Conservation (phyloP, 495 filamentous ascomycete species). For the Sphaerosporella brunnea region DNA sequence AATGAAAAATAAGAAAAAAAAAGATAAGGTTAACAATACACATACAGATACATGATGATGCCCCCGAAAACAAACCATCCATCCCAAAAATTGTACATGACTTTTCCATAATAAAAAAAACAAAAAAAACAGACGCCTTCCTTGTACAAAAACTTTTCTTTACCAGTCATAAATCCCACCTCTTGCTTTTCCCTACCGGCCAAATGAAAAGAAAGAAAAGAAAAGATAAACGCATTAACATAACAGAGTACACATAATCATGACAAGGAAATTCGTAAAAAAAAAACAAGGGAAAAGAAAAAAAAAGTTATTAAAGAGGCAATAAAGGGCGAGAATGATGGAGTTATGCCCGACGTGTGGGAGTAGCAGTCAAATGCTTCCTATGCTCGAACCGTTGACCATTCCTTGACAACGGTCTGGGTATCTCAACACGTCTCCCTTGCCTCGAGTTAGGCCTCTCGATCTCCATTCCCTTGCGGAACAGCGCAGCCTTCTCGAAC, state of each 20-base stretch:
- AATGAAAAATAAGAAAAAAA: not conserved
- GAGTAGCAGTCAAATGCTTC: not conserved
- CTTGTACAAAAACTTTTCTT: slow-evolving; percentile 5
- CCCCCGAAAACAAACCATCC: not conserved
- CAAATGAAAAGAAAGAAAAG: not conserved
- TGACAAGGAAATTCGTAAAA: not conserved
- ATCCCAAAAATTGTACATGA: slow-evolving; percentile 1
- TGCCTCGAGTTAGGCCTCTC: slow-evolving; percentile 20
- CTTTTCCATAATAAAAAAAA: not conserved
- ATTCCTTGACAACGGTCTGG: slow-evolving; percentile 20
- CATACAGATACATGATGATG: slow-evolving; percentile 3
- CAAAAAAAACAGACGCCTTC: not conserved
- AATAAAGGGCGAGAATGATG: not conserved
- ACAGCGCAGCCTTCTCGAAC: not conserved
- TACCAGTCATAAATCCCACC: not conserved
- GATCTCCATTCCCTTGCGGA: slow-evolving; percentile 7
- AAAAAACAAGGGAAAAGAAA: not conserved
- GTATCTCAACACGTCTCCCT: slow-evolving; percentile 18
- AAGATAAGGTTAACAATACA: not conserved
- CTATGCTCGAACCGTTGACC: slow-evolving; percentile 10
- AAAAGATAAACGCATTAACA: not conserved
- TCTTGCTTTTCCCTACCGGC: not conserved
- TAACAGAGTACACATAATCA: not conserved
- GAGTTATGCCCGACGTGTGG: not conserved
- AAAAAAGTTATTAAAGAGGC: not conserved